A percentile compares a stretch with the other conserved stretches of the same genome.
These are phyloP conservation scores for Gossypium stocksii DNA, from an alignment of 345 rosid genomes.

Conservation along the genomic window DNA sequence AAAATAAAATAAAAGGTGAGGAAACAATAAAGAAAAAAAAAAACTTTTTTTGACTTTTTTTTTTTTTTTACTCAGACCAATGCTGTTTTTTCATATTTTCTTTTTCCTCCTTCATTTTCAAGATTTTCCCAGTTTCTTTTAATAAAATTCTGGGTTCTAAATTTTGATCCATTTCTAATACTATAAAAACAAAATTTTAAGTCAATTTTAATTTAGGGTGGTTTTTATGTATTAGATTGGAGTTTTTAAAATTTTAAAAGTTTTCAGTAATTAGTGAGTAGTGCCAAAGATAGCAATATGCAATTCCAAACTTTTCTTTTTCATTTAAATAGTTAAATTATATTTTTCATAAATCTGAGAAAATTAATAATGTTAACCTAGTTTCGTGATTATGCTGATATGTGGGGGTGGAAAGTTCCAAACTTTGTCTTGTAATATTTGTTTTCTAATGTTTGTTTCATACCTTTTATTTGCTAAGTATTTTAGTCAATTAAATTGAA, in stretches of 20 bases:
- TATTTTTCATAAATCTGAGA: not conserved
- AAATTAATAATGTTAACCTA: not conserved
- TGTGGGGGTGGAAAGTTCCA: not conserved
- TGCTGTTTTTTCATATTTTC: no score
- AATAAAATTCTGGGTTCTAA: no score
- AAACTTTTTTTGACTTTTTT: not conserved
- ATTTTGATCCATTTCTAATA: no score
- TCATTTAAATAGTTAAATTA: not conserved
- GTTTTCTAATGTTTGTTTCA: not conserved
- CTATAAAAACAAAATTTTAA: no score
- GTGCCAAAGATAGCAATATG: not conserved
- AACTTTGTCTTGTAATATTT: not conserved
- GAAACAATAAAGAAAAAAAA: not conserved
- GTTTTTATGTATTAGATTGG: no score
- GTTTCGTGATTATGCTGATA: not conserved
- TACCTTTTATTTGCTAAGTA: not conserved
- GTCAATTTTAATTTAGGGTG: no score
- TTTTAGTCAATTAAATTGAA: not conserved
- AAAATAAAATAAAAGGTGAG: not conserved
- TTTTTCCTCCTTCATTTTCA: not conserved
- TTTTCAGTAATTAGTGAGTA: not conserved
- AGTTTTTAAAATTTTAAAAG: no score
- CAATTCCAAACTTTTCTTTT: not conserved
- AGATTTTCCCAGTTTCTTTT: not conserved
- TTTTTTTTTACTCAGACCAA: not conserved